Evolutionary conservation across 176 grass and related monocot genomes (phyloP).

Genomic region (Metroxylon sagu): DNA sequence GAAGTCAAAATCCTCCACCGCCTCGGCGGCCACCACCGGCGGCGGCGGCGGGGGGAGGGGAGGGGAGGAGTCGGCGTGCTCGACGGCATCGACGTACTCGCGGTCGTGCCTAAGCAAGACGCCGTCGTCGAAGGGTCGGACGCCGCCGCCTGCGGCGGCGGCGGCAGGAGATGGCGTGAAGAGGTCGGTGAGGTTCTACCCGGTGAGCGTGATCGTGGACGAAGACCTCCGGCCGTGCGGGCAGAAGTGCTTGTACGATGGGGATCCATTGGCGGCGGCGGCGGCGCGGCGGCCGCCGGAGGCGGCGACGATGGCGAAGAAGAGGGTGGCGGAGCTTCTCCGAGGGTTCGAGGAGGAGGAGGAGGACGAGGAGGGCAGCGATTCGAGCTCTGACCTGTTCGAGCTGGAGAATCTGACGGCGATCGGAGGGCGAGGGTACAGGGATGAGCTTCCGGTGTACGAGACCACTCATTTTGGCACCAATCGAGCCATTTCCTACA

Average conservation of each 20-base stretch:
- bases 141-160: background rate
- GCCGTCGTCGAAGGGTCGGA: constrained; percentile 51
- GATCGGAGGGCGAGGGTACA: constrained; percentile 20
- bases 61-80: constrained; percentile 44
- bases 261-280: constrained; percentile 7
- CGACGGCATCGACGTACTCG: constrained; percentile 67
- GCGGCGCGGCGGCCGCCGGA: constrained; percentile 12
- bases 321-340: constrained; percentile 48
- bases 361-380: constrained; percentile 59
- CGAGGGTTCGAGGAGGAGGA: constrained; percentile 60
- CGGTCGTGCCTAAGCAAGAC: constrained; percentile 92
- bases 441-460: constrained; percentile 94
- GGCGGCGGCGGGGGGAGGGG: background rate
- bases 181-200: constrained; percentile 72
- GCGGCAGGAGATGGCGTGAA: constrained; percentile 2
- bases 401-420: constrained; percentile 71
- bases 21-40: constrained; percentile 2
- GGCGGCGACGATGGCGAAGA: constrained; percentile 29
- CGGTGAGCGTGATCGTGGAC: constrained; percentile 26
- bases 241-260: constrained; percentile 18
- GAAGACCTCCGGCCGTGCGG: constrained; percentile 18
- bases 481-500: constrained; percentile 39
- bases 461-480: constrained; percentile 64
- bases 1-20: constrained; percentile 16
- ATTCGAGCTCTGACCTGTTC: constrained; percentile 98